Percentiles rank a stretch among this genome's conserved stretches.
phyloP scores from a whole-genome alignment of 208 protist genomes.

The Spongospora subterranea region DNA sequence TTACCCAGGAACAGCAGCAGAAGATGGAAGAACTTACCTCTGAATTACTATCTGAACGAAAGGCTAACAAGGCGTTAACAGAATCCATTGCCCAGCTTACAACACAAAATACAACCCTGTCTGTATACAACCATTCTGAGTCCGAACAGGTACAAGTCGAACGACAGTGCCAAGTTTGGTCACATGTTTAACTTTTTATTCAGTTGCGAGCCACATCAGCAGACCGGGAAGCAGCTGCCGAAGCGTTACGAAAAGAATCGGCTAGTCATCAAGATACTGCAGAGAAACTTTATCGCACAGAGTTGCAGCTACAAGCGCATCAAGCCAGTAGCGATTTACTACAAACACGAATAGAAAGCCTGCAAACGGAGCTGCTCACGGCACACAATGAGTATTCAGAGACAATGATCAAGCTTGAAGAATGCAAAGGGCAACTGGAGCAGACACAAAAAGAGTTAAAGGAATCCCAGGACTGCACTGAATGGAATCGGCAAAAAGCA shows the following conservation, averaged over 20 bases:
- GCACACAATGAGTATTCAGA: background rate
- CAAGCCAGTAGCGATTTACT: background rate
- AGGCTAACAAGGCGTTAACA: background rate
- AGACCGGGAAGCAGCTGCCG: background rate
- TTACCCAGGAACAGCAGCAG: background rate
- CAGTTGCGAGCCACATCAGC: background rate
- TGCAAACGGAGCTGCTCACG: background rate
- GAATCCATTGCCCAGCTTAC: conserved; percentile 17
- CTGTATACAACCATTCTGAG: background rate
- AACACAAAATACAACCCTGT: background rate
- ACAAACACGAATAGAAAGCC: background rate
- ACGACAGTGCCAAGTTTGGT: background rate
- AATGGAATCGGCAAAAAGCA: no score
- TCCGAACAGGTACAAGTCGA: background rate
- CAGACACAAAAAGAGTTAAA: background rate
- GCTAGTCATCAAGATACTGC: background rate
- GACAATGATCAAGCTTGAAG: background rate
- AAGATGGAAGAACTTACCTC: background rate
- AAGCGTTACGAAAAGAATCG: background rate
- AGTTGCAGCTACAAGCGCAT: background rate
- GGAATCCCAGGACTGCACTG: background rate
- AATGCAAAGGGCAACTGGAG: background rate
- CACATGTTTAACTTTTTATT: background rate
- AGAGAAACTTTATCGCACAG: background rate
- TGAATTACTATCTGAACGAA: background rate